phyloP scores from a whole-genome alignment of 805 yeast genomes.

The Candida stauntonica region DNA sequence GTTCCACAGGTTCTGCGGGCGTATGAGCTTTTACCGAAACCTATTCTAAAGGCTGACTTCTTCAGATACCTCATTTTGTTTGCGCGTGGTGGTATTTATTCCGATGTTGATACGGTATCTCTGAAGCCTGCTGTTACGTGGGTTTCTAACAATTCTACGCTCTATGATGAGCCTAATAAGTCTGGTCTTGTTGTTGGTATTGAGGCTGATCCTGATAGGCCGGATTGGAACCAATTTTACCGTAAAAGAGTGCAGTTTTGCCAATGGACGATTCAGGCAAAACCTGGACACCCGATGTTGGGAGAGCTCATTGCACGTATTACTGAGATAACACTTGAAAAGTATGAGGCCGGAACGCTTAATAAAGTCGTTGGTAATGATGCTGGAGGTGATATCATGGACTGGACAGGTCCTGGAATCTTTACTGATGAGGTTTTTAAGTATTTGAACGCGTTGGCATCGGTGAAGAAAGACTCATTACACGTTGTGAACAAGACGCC shows the following conservation, averaged over 20 bases:
- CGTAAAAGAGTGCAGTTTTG: slow-evolving; percentile 92
- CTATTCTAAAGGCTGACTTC: slow-evolving; percentile 87
- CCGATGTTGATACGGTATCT: slow-evolving; percentile 83
- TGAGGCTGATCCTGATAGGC: slow-evolving; percentile 95
- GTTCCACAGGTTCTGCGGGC: slow-evolving; percentile 78
- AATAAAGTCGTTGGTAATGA: slow-evolving; percentile 50
- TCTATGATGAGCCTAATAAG: slow-evolving; percentile 20
- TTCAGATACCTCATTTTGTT: slow-evolving; percentile 81
- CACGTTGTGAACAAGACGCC: slow-evolving; percentile 18
- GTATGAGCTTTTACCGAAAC: slow-evolving; percentile 70
- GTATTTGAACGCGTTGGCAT: slow-evolving; percentile 55
- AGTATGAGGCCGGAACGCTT: slow-evolving; percentile 44
- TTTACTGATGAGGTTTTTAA: slow-evolving; percentile 86
- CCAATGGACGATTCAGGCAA: slow-evolving; percentile 93
- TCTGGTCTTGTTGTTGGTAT: slow-evolving; percentile 86
- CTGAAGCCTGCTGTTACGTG: slow-evolving; percentile 71
- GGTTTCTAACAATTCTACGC: slow-evolving; percentile 48
- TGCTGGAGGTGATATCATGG: slow-evolving; percentile 75
- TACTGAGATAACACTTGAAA: slow-evolving; percentile 65
- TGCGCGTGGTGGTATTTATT: slow-evolving; percentile 91
- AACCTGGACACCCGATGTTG: slow-evolving; percentile 86
- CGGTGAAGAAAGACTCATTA: slow-evolving; percentile 1
- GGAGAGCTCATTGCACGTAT: slow-evolving; percentile 76
- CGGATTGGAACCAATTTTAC: slow-evolving; percentile 91
- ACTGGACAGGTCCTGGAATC: slow-evolving; percentile 96